Percentiles rank a stretch among this genome's conserved stretches.
Evolutionary conservation across 306 rosid species (phyloP).

Genomic region (Begonia fuchsioides): DNA sequence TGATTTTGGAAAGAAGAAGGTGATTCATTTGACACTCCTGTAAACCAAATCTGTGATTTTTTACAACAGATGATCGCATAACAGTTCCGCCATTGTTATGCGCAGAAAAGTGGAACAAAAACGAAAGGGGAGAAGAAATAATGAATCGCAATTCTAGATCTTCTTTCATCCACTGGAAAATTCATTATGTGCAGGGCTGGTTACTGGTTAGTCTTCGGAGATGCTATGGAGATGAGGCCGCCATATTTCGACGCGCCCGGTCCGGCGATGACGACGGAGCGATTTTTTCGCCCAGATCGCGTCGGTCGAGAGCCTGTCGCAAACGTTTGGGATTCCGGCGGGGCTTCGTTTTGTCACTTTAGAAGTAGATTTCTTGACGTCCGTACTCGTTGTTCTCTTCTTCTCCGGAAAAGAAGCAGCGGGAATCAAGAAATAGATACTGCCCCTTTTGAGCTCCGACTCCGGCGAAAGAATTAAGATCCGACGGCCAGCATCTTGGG

Average conservation of each 20-base stretch:
- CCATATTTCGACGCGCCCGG: conserved; percentile 86
- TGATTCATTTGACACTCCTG: no score
- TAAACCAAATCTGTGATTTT: no score
- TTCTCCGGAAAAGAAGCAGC: conserved; percentile 29
- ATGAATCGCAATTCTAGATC: no score
- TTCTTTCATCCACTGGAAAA: no score
- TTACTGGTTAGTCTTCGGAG: conserved; percentile 33
- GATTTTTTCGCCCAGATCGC: conserved; percentile 70
- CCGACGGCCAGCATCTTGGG: conserved; percentile 44
- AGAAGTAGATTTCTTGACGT: neutral
- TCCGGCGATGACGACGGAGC: conserved; percentile 54
- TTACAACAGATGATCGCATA: no score
- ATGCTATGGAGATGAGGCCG: conserved; percentile 84
- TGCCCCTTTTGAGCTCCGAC: conserved; percentile 79
- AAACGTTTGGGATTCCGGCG: conserved; percentile 23
- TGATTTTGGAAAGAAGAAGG: no score
- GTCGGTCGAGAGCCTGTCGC: conserved; percentile 59
- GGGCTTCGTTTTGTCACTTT: conserved; percentile 2
- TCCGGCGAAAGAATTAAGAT: conserved; percentile 80
- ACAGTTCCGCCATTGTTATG: no score
- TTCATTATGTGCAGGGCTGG: no score
- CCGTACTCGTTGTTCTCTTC: conserved; percentile 11
- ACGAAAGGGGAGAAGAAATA: no score
- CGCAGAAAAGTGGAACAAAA: no score
- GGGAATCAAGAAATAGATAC: conserved; percentile 93